Conservation (phyloP, 306 rosid species). For the Purshia tridentata region DNA sequence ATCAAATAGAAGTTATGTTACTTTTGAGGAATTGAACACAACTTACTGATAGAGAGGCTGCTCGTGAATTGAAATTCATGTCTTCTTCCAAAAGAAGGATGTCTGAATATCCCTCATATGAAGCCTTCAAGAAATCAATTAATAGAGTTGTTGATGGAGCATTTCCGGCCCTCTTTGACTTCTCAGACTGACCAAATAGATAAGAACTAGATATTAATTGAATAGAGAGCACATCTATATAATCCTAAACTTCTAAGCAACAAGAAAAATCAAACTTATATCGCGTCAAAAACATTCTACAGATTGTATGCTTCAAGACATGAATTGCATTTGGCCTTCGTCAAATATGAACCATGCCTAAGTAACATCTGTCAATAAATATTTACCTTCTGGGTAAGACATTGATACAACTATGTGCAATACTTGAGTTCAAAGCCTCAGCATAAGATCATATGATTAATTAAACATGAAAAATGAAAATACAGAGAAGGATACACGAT, state of each 20-base stretch:
- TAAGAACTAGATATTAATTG: not conserved
- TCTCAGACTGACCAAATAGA: conserved; percentile 62
- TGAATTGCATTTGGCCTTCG: not conserved
- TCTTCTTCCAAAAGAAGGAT: conserved; percentile 79
- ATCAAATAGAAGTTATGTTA: not conserved
- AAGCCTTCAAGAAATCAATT: conserved; percentile 63
- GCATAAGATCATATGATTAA: conserved; percentile 11
- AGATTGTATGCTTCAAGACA: not conserved
- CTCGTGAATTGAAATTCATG: conserved; percentile 70
- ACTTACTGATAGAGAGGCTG: conserved; percentile 47
- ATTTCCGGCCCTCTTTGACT: conserved; percentile 83
- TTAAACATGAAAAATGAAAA: conserved; percentile 14
- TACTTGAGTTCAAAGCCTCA: not conserved
- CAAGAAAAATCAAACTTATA: not conserved
- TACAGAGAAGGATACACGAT: conserved; percentile 31
- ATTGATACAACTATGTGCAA: conserved; percentile 6
- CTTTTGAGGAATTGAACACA: conserved; percentile 2
- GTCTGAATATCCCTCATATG: conserved; percentile 62
- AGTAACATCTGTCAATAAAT: conserved; percentile 2
- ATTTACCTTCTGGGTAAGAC: not conserved
- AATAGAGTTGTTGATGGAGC: conserved; percentile 64
- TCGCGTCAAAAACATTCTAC: not conserved
- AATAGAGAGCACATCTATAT: not conserved
- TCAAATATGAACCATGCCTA: not conserved
- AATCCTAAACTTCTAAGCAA: not conserved